Conservation (phyloP, 2,329 filamentous ascomycete genomes). For the Cercospora janseana region DNA sequence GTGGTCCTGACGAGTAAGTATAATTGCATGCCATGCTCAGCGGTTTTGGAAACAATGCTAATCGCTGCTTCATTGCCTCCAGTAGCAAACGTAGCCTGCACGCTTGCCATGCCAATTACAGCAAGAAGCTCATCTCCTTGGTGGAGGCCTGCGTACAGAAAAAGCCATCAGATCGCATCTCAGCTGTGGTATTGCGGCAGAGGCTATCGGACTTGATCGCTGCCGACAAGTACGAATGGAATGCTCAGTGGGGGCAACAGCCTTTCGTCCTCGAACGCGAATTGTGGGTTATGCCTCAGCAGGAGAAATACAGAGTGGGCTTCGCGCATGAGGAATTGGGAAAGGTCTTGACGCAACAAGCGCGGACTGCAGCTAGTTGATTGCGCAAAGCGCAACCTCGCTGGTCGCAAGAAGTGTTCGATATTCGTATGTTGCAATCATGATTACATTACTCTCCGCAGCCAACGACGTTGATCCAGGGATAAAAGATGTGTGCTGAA, state of each 20-base stretch:
- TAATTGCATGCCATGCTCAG: too few relatives aligned
- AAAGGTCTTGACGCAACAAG: neutral
- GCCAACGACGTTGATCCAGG: constrained; percentile 7
- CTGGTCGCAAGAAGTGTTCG: too few relatives aligned
- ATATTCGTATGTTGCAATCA: neutral
- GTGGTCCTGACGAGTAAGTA: neutral
- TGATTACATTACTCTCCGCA: neutral
- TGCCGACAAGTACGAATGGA: neutral
- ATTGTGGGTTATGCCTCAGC: neutral
- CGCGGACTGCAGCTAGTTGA: neutral
- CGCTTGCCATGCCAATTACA: neutral
- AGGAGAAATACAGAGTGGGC: neutral
- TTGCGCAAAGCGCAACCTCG: too few relatives aligned
- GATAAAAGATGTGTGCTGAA: constrained; percentile 18
- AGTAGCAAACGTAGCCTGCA: neutral
- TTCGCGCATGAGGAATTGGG: neutral
- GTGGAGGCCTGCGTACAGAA: constrained; percentile 2
- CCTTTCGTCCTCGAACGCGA: neutral
- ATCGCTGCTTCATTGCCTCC: neutral
- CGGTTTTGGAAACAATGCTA: neutral
- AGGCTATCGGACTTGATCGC: neutral
- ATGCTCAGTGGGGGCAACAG: neutral
- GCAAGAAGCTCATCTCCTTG: neutral
- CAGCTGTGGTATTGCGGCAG: neutral
- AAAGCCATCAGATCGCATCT: neutral